phyloP scores from a whole-genome alignment of 1,139 yeast genomes.

The Lipomyces yarrowii region DNA sequence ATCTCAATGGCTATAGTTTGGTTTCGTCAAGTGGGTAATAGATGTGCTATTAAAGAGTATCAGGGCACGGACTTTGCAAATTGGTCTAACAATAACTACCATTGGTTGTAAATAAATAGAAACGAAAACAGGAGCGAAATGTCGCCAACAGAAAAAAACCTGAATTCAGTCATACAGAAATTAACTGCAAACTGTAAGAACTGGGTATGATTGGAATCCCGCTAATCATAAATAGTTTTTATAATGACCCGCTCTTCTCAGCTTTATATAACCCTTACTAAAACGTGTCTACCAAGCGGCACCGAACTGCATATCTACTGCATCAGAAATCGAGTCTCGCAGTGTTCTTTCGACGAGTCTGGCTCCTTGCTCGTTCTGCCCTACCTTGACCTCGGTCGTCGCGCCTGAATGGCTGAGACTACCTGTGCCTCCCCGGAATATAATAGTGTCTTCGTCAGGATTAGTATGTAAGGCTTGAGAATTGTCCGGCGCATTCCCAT shows the following conservation, averaged over 20 bases:
- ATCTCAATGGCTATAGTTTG: background rate
- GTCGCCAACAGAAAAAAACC: background rate
- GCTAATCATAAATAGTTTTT: background rate
- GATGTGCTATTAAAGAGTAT: background rate
- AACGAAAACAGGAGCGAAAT: background rate
- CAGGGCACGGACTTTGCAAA: background rate
- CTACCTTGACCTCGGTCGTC: background rate
- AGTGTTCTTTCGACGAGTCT: background rate
- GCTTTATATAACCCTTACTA: background rate
- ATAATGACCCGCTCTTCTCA: background rate
- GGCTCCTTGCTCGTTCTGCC: background rate
- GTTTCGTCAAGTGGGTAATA: background rate
- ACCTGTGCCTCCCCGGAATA: background rate
- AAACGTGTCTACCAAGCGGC: background rate
- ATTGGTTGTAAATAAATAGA: background rate
- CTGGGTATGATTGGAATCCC: background rate
- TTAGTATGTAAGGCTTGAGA: background rate
- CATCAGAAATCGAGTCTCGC: constrained; percentile 3
- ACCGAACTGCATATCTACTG: constrained; percentile 3
- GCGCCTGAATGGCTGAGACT: background rate
- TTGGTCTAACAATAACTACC: background rate
- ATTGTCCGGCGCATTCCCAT: background rate
- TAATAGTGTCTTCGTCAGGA: background rate
- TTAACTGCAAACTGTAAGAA: background rate
- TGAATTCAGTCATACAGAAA: background rate